Percentiles rank a stretch among this genome's conserved stretches.
Conservation (phyloP, 495 filamentous ascomycete species). For the Daldinia loculata region DNA sequence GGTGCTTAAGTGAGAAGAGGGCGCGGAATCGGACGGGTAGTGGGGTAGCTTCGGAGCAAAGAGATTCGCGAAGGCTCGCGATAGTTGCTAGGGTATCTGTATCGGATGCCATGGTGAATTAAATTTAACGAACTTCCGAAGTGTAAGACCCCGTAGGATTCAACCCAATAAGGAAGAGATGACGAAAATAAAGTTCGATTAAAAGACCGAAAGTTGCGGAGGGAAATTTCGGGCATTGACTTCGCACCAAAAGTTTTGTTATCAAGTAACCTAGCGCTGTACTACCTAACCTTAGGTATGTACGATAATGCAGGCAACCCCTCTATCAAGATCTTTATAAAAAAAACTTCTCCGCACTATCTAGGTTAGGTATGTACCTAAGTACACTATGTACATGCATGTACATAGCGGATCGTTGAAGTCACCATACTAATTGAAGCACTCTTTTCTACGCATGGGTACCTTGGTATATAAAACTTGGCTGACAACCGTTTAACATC, state of each 20-base stretch:
- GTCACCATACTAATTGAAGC: background rate
- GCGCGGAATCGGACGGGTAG: constrained; percentile 94
- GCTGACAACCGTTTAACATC: background rate
- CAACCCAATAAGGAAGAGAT: background rate
- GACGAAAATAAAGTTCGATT: background rate
- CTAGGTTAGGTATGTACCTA: too few relatives aligned
- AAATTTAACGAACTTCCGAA: constrained; percentile 1
- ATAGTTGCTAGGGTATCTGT: constrained; percentile 52
- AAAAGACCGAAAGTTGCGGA: background rate
- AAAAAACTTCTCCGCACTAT: constrained; percentile 29
- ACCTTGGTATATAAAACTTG: background rate
- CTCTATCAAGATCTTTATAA: constrained; percentile 28
- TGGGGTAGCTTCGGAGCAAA: constrained; percentile 78
- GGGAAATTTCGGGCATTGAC: constrained; percentile 14
- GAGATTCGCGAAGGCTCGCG: constrained; percentile 72
- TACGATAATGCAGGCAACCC: constrained; percentile 34
- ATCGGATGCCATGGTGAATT: constrained; percentile 35
- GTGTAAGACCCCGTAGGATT: background rate
- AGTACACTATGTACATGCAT: background rate
- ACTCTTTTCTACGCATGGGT: background rate
- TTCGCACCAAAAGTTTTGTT: constrained; percentile 7
- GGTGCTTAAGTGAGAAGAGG: constrained; percentile 95
- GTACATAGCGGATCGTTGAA: too few relatives aligned
- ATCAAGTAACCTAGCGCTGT: background rate
- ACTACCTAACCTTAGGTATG: too few relatives aligned